Conservation (phyloP, 2,329 filamentous ascomycete genomes). For the Fusarium cicatricum region DNA sequence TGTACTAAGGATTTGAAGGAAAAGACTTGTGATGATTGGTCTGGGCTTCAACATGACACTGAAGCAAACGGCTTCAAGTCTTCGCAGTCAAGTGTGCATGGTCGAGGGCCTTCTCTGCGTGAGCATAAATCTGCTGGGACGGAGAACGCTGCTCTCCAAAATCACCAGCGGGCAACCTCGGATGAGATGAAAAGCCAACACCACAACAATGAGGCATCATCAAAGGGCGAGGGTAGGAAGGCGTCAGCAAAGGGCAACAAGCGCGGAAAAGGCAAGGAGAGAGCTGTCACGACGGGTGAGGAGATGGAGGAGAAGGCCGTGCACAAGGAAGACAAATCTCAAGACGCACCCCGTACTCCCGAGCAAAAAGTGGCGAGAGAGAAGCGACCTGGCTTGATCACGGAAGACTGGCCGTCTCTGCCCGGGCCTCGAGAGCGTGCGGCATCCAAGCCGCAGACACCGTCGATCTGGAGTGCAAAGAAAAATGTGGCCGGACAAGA, state of each 20-base stretch:
- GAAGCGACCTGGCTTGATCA: slow-evolving; percentile 30
- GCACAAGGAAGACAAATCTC: slow-evolving; percentile 4
- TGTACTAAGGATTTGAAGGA: not conserved
- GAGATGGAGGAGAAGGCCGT: slow-evolving; percentile 11
- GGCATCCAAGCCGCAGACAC: slow-evolving; percentile 30
- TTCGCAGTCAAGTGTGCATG: not conserved
- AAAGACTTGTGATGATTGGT: not conserved
- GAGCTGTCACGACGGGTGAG: slow-evolving; percentile 3
- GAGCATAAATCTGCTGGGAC: not conserved
- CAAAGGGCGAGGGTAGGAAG: slow-evolving; percentile 20
- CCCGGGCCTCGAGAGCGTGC: slow-evolving; percentile 39
- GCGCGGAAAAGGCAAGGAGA: slow-evolving; percentile 28
- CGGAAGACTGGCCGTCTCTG: slow-evolving; percentile 41
- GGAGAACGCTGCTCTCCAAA: not conserved
- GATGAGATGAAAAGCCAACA: slow-evolving; percentile 7
- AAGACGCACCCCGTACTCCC: slow-evolving; percentile 21
- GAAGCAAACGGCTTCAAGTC: not conserved
- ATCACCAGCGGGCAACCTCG: slow-evolving; percentile 4
- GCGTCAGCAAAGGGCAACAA: slow-evolving; percentile 23
- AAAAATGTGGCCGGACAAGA: slow-evolving; percentile 17
- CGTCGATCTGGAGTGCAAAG: slow-evolving; percentile 33
- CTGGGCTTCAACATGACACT: not conserved
- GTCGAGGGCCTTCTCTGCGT: not conserved
- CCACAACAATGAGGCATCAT: not conserved
- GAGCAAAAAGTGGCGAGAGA: slow-evolving; percentile 7